These are phyloP conservation scores for Schwanniomyces etchellsii DNA, from an alignment of 1,139 yeast species.

Conservation along the genomic window DNA sequence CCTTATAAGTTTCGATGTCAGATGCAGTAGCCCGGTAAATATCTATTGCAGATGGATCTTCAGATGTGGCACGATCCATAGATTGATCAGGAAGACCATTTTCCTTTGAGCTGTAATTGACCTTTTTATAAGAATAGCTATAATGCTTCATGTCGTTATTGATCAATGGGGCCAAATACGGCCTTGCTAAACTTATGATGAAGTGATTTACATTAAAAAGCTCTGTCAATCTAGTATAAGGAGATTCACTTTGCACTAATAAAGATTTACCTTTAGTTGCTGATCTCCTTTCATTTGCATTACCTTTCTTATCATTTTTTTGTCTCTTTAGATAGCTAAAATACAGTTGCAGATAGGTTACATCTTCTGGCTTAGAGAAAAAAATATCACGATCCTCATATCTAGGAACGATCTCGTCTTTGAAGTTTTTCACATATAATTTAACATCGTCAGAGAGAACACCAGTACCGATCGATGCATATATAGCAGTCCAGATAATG, in stretches of 20 bases:
- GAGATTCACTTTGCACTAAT: slow-evolving; percentile 40
- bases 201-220: slow-evolving; percentile 91
- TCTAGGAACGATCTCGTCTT: slow-evolving; percentile 48
- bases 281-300: slow-evolving; percentile 1
- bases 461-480: slow-evolving; percentile 70
- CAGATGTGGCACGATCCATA: not conserved
- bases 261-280: slow-evolving; percentile 9
- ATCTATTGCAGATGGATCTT: slow-evolving; percentile 19
- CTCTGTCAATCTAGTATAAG: slow-evolving; percentile 85
- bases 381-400: slow-evolving; percentile 27
- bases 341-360: slow-evolving; percentile 38
- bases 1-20: slow-evolving; percentile 17
- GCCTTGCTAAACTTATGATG: slow-evolving; percentile 83
- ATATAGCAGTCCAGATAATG: slow-evolving; percentile 79
- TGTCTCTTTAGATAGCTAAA: slow-evolving; percentile 17
- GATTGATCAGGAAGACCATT: not conserved
- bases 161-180: slow-evolving; percentile 85
- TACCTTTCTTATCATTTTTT: slow-evolving; percentile 7
- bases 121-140: slow-evolving; percentile 18
- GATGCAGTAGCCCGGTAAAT: slow-evolving; percentile 2
- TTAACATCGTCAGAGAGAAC: slow-evolving; percentile 56
- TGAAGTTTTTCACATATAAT: slow-evolving; percentile 64
- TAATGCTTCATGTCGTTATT: slow-evolving; percentile 74
- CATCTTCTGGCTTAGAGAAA: slow-evolving; percentile 44
- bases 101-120: not conserved